phyloP scores from a whole-genome alignment of 306 rosid genomes.

The Oemleria cerasiformis region DNA sequence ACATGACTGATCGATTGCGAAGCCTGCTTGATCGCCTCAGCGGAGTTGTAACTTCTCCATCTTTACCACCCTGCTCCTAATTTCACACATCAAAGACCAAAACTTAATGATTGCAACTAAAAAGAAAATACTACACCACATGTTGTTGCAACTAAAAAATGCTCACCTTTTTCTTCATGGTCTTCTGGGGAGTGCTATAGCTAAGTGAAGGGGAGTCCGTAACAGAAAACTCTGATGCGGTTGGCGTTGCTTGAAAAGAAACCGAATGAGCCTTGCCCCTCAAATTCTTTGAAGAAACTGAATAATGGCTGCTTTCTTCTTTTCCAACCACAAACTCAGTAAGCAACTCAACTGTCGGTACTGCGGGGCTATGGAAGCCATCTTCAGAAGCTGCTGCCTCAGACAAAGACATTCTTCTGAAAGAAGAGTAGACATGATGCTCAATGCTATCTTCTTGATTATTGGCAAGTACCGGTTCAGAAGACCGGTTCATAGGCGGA shows the following conservation, averaged over 20 bases:
- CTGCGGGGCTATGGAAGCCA: constrained; percentile 20
- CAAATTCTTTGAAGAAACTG: constrained; percentile 18
- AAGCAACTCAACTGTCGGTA: constrained; percentile 37
- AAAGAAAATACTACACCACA: no score
- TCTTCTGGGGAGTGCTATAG: constrained; percentile 25
- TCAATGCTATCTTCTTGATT: not conserved
- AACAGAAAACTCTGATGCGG: constrained; percentile 26
- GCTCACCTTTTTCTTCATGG: constrained; percentile 31
- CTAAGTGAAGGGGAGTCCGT: constrained; percentile 25
- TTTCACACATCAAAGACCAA: constrained; percentile 5
- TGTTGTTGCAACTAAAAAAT: no score
- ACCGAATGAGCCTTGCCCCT: constrained; percentile 22
- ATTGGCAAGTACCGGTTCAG: constrained; percentile 5
- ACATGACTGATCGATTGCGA: constrained; percentile 30
- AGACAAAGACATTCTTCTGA: constrained; percentile 5
- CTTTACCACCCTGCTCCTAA: constrained; percentile 23
- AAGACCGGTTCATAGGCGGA: constrained; percentile 6
- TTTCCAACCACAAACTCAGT: constrained; percentile 41
- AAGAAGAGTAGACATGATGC: constrained; percentile 16
- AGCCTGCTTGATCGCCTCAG: constrained; percentile 51
- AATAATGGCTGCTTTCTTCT: constrained; percentile 29
- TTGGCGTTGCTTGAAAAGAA: constrained; percentile 19
- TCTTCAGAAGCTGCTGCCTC: constrained; percentile 20
- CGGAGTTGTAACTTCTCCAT: constrained; percentile 40
- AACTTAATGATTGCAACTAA: not conserved